Percentiles rank a stretch among this genome's conserved stretches.
These are phyloP conservation scores for Solanum verrucosum DNA, from an alignment of 257 asterid genomes.

Conservation along the genomic window DNA sequence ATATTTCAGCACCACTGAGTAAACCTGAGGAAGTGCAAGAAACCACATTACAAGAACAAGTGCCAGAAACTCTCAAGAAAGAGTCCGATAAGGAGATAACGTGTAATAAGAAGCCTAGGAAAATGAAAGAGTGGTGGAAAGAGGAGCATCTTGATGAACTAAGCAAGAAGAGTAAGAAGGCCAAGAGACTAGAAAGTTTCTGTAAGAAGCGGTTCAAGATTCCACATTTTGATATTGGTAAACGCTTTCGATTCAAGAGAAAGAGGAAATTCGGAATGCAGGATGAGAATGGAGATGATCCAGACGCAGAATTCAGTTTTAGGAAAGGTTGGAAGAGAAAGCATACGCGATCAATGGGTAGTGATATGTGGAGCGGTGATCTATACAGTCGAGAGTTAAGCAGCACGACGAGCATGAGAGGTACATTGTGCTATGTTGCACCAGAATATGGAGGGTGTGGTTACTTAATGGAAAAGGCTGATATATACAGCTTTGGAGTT, in stretches of 20 bases:
- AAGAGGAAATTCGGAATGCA: conserved; percentile 14
- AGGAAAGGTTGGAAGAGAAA: conserved; percentile 55
- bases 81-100: conserved; percentile 21
- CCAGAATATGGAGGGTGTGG: conserved; percentile 83
- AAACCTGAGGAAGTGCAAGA: conserved; percentile 32
- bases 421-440: conserved; percentile 83
- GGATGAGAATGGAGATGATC: conserved; percentile 10
- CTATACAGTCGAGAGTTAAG: conserved; percentile 85
- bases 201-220: conserved; percentile 26
- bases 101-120: conserved; percentile 41
- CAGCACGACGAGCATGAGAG: conserved; percentile 98
- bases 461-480: conserved; percentile 74
- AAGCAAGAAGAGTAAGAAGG: conserved; percentile 27
- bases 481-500: conserved; percentile 86
- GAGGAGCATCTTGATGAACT: conserved; percentile 67
- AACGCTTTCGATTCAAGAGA: conserved; percentile 33
- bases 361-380: conserved; percentile 84
- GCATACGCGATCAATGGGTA: conserved; percentile 37
- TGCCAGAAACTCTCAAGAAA: conserved; percentile 2
- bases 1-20: conserved; percentile 9
- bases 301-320: conserved; percentile 61
- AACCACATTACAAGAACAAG: conserved; percentile 19
- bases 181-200: conserved; percentile 14
- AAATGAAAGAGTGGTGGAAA: conserved; percentile 99
- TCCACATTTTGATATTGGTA: conserved; percentile 62